A percentile compares a stretch with the other conserved stretches of the same genome.
phyloP scores from a whole-genome alignment of 23 red algal species.

The Pyropia haitanensis region DNA sequence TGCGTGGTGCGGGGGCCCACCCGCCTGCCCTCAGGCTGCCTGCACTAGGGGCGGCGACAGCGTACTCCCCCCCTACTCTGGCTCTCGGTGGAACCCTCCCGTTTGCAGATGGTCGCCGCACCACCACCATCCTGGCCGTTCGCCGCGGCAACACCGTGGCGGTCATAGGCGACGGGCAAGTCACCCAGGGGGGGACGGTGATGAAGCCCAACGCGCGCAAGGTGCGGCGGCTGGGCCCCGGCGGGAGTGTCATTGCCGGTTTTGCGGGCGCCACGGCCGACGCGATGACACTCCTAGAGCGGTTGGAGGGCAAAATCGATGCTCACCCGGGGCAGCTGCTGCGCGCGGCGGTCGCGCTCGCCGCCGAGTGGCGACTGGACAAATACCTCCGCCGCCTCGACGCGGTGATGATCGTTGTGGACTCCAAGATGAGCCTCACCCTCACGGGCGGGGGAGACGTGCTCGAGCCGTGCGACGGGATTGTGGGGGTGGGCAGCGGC shows the following conservation, averaged over 20 bases:
- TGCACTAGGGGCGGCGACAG: too few species aligned
- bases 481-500: conserved; percentile 71
- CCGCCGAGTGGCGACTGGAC: conserved; percentile 85
- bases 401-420: conserved; percentile 60
- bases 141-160: conserved; percentile 43
- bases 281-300: conserved; percentile 76
- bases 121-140: conserved; percentile 71
- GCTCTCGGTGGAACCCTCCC: too few species aligned
- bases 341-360: conserved; percentile 66
- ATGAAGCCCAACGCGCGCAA: conserved; percentile 80
- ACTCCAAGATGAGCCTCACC: conserved; percentile 46
- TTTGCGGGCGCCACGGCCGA: conserved; percentile 85
- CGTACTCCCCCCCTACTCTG: too few species aligned
- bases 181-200: conserved; percentile 56
- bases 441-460: conserved; percentile 80
- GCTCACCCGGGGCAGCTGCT: conserved; percentile 78
- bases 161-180: conserved; percentile 80
- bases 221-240: conserved; percentile 66
- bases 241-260: conserved; percentile 52
- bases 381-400: conserved; percentile 70
- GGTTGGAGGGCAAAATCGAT: conserved; percentile 79
- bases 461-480: conserved; percentile 66
- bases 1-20: too few species aligned
- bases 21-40: too few species aligned
- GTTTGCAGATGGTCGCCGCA: neutral